Conservation (phyloP, 106 monocot species). For the Phalaenopsis equestris region DNA sequence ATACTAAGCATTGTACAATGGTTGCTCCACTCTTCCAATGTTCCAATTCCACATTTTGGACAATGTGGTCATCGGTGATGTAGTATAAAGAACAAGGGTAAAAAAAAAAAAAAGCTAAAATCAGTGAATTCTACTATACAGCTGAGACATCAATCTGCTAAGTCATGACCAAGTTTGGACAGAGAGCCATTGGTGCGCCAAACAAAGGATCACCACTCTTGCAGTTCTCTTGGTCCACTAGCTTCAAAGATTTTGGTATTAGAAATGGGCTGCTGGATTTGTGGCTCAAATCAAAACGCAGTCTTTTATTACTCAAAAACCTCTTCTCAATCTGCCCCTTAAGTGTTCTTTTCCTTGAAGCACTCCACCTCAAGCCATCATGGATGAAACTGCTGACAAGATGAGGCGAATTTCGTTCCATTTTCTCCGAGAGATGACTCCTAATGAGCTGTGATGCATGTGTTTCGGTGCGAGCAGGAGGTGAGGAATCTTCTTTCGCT, state of each 20-base stretch:
- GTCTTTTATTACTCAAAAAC: constrained; percentile 1
- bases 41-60: not conserved
- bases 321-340: not conserved
- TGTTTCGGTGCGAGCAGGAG: not conserved
- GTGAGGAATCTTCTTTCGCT: not conserved
- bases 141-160: constrained; percentile 2
- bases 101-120: not conserved
- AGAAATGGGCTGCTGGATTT: constrained; percentile 2
- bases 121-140: constrained; percentile 4
- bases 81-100: not conserved
- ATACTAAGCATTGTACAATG: constrained; percentile 3
- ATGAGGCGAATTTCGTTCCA: not conserved
- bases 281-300: not conserved
- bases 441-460: not conserved
- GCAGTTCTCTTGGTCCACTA: constrained; percentile 7
- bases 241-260: constrained; percentile 12
- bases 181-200: constrained; percentile 3
- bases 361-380: constrained; percentile 16
- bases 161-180: constrained; percentile 19
- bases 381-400: not conserved
- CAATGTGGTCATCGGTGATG: not conserved
- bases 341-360: constrained; percentile 14
- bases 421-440: not conserved
- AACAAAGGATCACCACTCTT: constrained; percentile 13
- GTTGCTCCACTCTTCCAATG: not conserved